Evolutionary conservation across 352 stramenopile species (phyloP).

Genomic region (Phytopythium mirpurense): DNA sequence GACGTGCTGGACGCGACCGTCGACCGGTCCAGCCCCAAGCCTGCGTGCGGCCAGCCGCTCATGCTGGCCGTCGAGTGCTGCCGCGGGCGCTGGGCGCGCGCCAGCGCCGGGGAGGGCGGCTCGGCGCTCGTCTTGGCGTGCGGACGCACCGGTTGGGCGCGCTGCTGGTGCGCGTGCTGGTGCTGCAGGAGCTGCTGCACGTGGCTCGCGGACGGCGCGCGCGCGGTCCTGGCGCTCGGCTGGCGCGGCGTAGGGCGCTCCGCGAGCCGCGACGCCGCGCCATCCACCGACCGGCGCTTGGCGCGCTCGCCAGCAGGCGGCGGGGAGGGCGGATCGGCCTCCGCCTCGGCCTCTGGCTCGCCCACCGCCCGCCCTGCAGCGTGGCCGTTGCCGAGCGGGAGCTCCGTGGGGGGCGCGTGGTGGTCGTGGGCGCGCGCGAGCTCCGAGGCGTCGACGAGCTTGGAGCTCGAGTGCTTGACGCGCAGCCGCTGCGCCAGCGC

Average conservation of each 20-base stretch:
- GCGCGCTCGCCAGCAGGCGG: neutral
- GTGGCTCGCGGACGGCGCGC: slow-evolving; percentile 1
- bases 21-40: neutral
- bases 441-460: slow-evolving; percentile 6
- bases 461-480: slow-evolving; percentile 9
- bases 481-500: slow-evolving; percentile 27
- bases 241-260: no score
- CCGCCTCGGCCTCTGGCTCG: neutral
- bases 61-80: slow-evolving; percentile 6
- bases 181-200: neutral
- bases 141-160: neutral
- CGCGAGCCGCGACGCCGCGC: no score
- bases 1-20: slow-evolving; percentile 3
- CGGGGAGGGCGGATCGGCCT: no score
- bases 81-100: neutral
- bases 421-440: slow-evolving; percentile 1
- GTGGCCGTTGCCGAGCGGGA: no score
- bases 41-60: slow-evolving; percentile 1
- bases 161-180: neutral
- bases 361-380: neutral
- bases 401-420: neutral
- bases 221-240: neutral
- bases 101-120: neutral
- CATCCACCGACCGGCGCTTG: no score
- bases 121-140: slow-evolving; percentile 7